Evolutionary conservation across 78 protist species (phyloP), one percentile per base, ranked within the genome.

Genomic region (Cavenderia fasciculata): DNA sequence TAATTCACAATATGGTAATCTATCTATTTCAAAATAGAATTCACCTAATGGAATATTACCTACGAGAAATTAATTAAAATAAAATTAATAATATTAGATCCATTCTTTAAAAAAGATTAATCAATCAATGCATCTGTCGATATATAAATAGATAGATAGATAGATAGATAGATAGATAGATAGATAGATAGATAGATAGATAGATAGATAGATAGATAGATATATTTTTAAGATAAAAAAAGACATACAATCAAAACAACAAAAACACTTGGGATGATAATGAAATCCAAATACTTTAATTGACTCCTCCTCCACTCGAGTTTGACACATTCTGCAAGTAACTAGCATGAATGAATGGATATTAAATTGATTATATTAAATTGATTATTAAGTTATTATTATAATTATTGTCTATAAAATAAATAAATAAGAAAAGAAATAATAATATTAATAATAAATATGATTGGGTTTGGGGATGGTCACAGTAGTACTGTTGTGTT

Each of bases 1-100:
- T 44, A 77, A 49, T 62, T 77, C 74, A 51, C 87, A 77, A 51
- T 77, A 77, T 46, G 87, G 87, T 21, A 77, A 31, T 63, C 68
- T 43, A 23, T 77, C 47, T n/a, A 77, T 77, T 77, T 77, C 87
- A 51, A 49, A 77, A 63, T 77, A 77, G 4, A 47, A 52, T 63
- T 61, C 74, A 16, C 38, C 12, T 36, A 77, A 77, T 34, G 44
- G 71, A 46, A 36, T 61, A 14, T 36, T 41, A 27, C 63, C 63
- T 57, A 57, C n/a, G 59, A n/a, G n/a, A n/a, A n/a, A n/a, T 52
- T 52, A 16, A 12, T 16, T 3, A 52, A 52, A 52, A 11, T 52
- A n/a, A 16, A 25, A 16, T 16, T 52, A n/a, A 4, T 12, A 4
- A 16, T 52, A 5, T n/a, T 52, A 52, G 7, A n/a, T n/a, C 14